Percentiles rank a stretch among this genome's conserved stretches.
Evolutionary conservation across 805 yeast genomes (phyloP).

Genomic region (Jamesozyma hellenica): DNA sequence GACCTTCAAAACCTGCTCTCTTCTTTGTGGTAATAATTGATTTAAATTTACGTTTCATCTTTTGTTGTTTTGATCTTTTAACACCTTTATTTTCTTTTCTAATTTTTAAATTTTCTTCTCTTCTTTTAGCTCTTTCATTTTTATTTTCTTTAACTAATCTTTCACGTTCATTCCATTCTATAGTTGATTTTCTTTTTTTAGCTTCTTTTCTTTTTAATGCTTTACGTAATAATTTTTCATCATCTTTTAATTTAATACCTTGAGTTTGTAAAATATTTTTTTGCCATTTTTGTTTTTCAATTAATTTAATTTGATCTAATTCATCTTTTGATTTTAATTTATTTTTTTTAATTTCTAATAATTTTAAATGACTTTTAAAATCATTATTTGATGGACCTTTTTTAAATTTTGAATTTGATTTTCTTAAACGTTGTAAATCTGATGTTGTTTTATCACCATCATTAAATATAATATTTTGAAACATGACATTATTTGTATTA

Average conservation of each 20-base stretch:
- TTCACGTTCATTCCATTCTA: slow-evolving; percentile 88
- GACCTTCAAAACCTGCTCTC: slow-evolving; percentile 92
- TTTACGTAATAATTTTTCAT: slow-evolving; percentile 77
- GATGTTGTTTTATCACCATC: slow-evolving; percentile 76
- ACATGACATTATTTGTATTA: slow-evolving; percentile 44
- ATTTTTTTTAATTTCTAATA: slow-evolving; percentile 63
- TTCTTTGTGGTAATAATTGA: slow-evolving; percentile 40
- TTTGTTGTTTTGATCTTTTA: slow-evolving; percentile 62
- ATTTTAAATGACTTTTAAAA: slow-evolving; percentile 67
- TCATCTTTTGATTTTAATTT: slow-evolving; percentile 53
- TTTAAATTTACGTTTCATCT: slow-evolving; percentile 53
- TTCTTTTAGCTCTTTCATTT: slow-evolving; percentile 67
- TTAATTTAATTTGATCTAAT: slow-evolving; percentile 43
- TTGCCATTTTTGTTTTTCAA: slow-evolving; percentile 77
- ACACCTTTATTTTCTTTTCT: slow-evolving; percentile 80
- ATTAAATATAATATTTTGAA: slow-evolving; percentile 70
- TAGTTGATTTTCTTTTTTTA: slow-evolving; percentile 73
- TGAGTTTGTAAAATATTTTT: slow-evolving; percentile 76
- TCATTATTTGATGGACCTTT: slow-evolving; percentile 86
- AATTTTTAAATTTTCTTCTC: slow-evolving; percentile 82
- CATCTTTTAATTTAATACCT: slow-evolving; percentile 81
- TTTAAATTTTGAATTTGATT: slow-evolving; percentile 30
- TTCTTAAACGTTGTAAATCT: slow-evolving; percentile 52
- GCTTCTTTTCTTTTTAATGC: slow-evolving; percentile 78
- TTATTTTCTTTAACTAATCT: slow-evolving; percentile 67